Evolutionary conservation across 208 protist genomes (phyloP), one percentile per base, ranked within the genome.

Genomic region (Wallacemonas collosoma): DNA sequence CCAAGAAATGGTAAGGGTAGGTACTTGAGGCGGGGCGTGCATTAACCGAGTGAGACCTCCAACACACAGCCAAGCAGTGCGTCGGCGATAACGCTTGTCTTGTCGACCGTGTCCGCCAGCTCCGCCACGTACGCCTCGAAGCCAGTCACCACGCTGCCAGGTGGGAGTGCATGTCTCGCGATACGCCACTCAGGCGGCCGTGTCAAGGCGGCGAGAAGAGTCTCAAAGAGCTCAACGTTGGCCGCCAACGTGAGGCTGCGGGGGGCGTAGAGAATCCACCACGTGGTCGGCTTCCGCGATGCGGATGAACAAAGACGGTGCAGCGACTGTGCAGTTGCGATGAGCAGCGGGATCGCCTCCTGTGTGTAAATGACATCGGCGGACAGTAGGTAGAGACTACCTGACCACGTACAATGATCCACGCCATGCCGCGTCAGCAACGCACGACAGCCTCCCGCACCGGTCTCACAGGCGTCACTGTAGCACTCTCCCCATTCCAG

Each of bases 241-340:
- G 53, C 68, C 3, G 65, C 60, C n/a, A 60, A 58, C 0, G 77
- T 82, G 43, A 86, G 71, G 26, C 77, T 78, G 14, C 81, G 81
- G 2, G 81, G 81, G 1, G 74, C 80, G 68, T 82, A 86, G 11
- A 71, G 58, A 2, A 86, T 68, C 81, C 81, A 86, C 81, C 81
- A 86, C 44, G 14, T 14, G 6, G 47, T 38, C 4, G 48, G 2
- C 4, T 0, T n/a, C 2, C 57, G 26, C 3, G 41, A 26, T 26
- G 26, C 26, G 26, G 26, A 26, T 26, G 26, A 26, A 26, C 26
- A 26, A 26, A 60, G 14, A 3, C 39, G 9, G 66, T 45, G 64
- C 5, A 82, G 53, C 0, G 11, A 14, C 0, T 38, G 38, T 8
- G 79, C 81, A 1, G 81, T 86, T 17, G 57, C 50, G 39, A 86